Base-by-base conservation (phyloP, 305 asterid species). In the Andrographis paniculata region DNA sequence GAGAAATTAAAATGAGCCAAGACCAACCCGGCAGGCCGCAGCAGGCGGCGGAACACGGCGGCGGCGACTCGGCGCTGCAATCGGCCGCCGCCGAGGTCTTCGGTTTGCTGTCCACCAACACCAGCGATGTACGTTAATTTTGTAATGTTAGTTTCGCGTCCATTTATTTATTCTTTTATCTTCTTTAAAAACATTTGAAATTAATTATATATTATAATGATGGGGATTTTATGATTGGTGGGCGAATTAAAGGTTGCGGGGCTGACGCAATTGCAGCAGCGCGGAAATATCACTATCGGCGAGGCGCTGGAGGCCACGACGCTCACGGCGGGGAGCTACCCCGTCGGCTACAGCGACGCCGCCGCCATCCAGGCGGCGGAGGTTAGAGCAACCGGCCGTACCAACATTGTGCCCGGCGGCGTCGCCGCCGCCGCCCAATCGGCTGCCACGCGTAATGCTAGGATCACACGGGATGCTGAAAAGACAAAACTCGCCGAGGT, bases 291-390 rank as follows among this genome's bases (percentile, higher is more conserved):
- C 40, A 56, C 69, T 14, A 45, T 22, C 9, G 60, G 66, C 14
- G 56, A 55, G 17, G 64, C 61, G 18, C 18, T 50, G 1, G 66
- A 56, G 24, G 75, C 70, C 5, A 35, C 72, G 0, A 56, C 55
- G 0, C 53, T 17, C 0, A 50, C 69, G 14, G 61, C 72, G 0
- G 75, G 69, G 14, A 35, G 61, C 45, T 68, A 51, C 45, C 70
- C 72, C 5, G 67, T 72, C 35, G 70, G 58, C 20, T 53, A 54
- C 22, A 68, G 63, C 1, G 79, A 72, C 17, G 75, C 79, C 5
- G 70, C 75, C 1, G 78, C 71, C 0, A 67, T 74, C 39, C 78
- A 70, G 52, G 82, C 71, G 0, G 82, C 73, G 0, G 82, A 67
- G 63, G 65, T 52, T 11, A 57, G 75, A 48, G 78, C 75, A 18